Conservation (phyloP, 2,329 filamentous ascomycete genomes). For the Sclerotinia borealis region DNA sequence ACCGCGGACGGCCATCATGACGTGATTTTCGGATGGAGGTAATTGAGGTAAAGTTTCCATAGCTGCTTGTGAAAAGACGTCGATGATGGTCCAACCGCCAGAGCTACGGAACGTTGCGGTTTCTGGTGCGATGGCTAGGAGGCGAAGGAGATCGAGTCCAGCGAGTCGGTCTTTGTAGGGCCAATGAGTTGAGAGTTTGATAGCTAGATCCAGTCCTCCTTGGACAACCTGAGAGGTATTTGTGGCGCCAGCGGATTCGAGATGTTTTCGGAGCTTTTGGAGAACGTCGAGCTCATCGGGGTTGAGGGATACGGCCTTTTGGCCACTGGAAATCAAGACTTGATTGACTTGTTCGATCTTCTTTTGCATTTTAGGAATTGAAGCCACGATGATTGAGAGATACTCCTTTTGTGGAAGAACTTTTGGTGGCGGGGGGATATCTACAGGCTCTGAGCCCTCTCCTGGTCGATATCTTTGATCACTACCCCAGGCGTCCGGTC, state of each 20-base stretch:
- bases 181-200: conserved; percentile 74
- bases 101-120: conserved; percentile 56
- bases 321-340: conserved; percentile 61
- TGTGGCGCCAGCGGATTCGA: conserved; percentile 47
- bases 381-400: conserved; percentile 69
- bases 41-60: conserved; percentile 53
- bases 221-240: conserved; percentile 41
- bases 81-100: conserved; percentile 51
- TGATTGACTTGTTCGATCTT: conserved; percentile 73
- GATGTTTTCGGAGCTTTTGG: conserved; percentile 51
- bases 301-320: conserved; percentile 69
- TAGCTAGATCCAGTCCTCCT: conserved; percentile 54
- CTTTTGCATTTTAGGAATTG: conserved; percentile 63
- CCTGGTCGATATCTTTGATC: conserved; percentile 75
- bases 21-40: conserved; percentile 67
- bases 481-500: conserved; percentile 65
- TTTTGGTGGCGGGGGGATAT: conserved; percentile 40
- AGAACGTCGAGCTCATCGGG: conserved; percentile 63
- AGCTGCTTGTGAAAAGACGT: conserved; percentile 50
- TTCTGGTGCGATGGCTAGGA: conserved; percentile 63
- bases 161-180: conserved; percentile 74
- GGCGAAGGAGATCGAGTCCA: conserved; percentile 80
- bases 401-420: conserved; percentile 75
- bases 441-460: conserved; percentile 42
- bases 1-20: conserved; percentile 78